Evolutionary conservation across 176 grass and related monocot species (phyloP).

Genomic region (Rhynchospora tenuis): DNA sequence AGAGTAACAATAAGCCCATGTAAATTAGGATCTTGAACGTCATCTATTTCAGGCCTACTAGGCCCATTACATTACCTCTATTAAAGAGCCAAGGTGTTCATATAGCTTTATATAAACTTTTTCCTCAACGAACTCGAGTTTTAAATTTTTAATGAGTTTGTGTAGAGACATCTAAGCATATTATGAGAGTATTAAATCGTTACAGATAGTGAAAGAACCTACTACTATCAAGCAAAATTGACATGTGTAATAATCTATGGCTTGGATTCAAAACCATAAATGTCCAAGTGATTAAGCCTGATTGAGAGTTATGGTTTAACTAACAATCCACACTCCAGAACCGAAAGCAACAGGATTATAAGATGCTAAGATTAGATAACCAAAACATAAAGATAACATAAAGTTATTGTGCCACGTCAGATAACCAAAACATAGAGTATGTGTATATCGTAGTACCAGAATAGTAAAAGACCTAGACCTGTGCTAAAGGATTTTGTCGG

Average conservation of each 20-base stretch:
- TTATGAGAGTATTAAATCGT: background rate
- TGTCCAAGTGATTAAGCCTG: background rate
- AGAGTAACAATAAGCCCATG: background rate
- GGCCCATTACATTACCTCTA: background rate
- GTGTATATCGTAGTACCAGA: background rate
- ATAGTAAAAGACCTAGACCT: background rate
- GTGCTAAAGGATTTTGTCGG: background rate
- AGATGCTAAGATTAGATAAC: background rate
- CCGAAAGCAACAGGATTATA: slow-evolving; percentile 9
- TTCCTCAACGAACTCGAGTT: background rate
- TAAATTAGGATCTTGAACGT: background rate
- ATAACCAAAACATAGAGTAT: background rate
- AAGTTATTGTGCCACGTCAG: background rate
- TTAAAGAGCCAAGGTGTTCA: background rate
- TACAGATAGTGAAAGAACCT: background rate
- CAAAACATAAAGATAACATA: background rate
- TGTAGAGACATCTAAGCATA: background rate
- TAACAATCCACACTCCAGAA: slow-evolving; percentile 4
- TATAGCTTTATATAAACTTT: background rate
- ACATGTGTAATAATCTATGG: background rate
- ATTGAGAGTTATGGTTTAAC: slow-evolving; percentile 19
- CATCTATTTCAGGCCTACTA: background rate
- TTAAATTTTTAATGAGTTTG: too few species aligned
- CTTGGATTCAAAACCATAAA: background rate
- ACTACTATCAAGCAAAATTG: background rate